These are phyloP conservation scores for Exophiala calicioides DNA, from an alignment of 2,329 filamentous ascomycete genomes.

Conservation along the genomic window DNA sequence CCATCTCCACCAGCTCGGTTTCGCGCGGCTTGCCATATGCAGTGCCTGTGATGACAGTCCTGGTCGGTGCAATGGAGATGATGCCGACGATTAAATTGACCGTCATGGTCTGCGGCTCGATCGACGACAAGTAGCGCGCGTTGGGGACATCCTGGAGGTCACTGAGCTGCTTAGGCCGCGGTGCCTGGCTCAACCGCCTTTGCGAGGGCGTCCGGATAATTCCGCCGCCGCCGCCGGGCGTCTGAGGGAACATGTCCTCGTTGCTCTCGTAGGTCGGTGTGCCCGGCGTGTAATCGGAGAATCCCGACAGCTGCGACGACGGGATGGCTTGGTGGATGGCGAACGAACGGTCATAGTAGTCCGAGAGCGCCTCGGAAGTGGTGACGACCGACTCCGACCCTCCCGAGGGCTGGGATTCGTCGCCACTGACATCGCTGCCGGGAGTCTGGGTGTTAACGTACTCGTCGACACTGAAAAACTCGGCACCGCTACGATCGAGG, in stretches of 20 bases:
- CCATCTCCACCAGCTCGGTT: conserved; percentile 70
- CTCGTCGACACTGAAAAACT: conserved; percentile 29
- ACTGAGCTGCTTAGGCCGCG: conserved; percentile 47
- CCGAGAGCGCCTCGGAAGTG: conserved; percentile 49
- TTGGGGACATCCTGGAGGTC: conserved; percentile 71
- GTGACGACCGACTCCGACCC: conserved; percentile 25
- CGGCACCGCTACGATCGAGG: conserved; percentile 26
- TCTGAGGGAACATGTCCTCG: conserved; percentile 28
- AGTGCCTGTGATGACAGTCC: conserved; percentile 66
- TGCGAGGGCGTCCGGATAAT: conserved; percentile 31
- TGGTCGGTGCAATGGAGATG: conserved; percentile 68
- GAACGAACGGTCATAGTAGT: conserved; percentile 79
- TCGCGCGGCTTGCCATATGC: conserved; percentile 48
- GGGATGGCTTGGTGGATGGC: conserved; percentile 66
- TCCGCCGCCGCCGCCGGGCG: conserved; percentile 18
- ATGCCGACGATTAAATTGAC: conserved; percentile 80
- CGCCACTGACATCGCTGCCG: conserved; percentile 27
- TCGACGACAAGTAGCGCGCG: conserved; percentile 63
- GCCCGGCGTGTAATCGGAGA: conserved; percentile 27
- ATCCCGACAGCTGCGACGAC: conserved; percentile 59
- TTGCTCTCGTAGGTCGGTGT: conserved; percentile 31
- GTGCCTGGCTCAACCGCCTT: conserved; percentile 25
- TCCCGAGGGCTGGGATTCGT: conserved; percentile 29
- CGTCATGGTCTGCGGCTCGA: conserved; percentile 78
- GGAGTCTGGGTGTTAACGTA: conserved; percentile 25